A percentile compares a stretch with the other conserved stretches of the same genome.
Evolutionary conservation across 148 eudicot genomes (phyloP).

Genomic region (Cornus kousa): DNA sequence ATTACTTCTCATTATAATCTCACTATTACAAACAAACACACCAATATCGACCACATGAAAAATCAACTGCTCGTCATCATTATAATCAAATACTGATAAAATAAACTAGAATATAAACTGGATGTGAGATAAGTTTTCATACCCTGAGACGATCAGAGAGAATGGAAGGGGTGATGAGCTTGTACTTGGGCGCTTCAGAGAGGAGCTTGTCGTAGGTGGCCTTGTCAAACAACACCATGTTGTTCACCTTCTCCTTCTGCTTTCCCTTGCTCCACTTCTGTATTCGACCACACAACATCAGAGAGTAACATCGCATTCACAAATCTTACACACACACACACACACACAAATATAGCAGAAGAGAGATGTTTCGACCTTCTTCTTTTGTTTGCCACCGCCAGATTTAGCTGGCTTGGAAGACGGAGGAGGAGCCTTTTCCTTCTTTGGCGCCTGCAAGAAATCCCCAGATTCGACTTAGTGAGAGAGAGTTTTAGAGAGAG

Average conservation of each 20-base stretch:
- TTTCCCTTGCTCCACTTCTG: constrained; percentile 99
- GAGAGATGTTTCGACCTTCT: constrained; percentile 50
- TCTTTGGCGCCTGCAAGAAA: constrained; percentile 80
- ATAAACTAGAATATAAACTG: neutral
- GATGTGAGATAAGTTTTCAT: constrained; percentile 8
- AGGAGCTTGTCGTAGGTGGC: constrained; percentile 82
- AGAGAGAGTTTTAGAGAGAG: neutral
- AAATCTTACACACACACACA: neutral
- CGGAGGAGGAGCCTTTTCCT: constrained; percentile 75
- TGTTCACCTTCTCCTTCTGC: constrained; percentile 99
- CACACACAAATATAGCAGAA: neutral
- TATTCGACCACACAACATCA: neutral
- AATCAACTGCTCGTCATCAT: neutral
- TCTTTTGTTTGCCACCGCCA: constrained; percentile 97
- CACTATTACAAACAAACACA: too few relatives aligned
- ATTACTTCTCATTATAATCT: neutral
- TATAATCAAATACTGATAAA: neutral
- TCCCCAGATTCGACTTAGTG: neutral
- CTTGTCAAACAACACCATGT: constrained; percentile 88
- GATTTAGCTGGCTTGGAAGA: constrained; percentile 94
- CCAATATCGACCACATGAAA: neutral
- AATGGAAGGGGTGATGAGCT: constrained; percentile 84
- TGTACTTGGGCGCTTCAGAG: constrained; percentile 71
- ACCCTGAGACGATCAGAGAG: constrained; percentile 90
- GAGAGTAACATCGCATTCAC: neutral